Evolutionary conservation across 331 rosid genomes (phyloP).

Genomic region (Dryas integrifolia): DNA sequence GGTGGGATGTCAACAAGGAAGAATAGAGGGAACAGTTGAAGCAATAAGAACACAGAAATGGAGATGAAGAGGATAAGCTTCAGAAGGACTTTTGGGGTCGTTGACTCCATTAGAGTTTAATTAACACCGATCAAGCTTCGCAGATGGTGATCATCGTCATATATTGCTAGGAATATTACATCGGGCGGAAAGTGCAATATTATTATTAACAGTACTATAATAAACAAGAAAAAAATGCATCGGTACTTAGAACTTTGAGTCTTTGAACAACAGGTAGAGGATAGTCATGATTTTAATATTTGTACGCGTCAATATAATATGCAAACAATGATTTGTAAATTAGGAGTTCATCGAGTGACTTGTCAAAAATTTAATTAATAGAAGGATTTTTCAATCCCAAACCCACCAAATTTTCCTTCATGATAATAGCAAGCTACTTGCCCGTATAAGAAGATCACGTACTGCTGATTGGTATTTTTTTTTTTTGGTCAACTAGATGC

Average conservation of each 20-base stretch:
- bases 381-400: no score
- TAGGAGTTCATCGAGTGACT: no score
- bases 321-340: no score
- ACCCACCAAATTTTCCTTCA: no score
- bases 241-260: background rate
- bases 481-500: no score
- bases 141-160: background rate
- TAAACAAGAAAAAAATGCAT: background rate
- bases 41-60: background rate
- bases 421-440: no score
- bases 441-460: no score
- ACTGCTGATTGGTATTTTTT: no score
- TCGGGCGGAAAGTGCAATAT: background rate
- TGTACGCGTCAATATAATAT: no score
- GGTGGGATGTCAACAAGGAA: background rate
- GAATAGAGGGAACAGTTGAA: constrained; percentile 6
- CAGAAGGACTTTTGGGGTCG: background rate
- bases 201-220: background rate
- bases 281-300: no score
- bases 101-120: constrained; percentile 25
- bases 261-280: background rate
- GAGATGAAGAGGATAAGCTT: constrained; percentile 13
- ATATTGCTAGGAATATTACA: background rate
- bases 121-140: background rate
- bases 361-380: no score